Evolutionary conservation across 306 rosid genomes (phyloP).

Genomic region (Nissolia schottii): DNA sequence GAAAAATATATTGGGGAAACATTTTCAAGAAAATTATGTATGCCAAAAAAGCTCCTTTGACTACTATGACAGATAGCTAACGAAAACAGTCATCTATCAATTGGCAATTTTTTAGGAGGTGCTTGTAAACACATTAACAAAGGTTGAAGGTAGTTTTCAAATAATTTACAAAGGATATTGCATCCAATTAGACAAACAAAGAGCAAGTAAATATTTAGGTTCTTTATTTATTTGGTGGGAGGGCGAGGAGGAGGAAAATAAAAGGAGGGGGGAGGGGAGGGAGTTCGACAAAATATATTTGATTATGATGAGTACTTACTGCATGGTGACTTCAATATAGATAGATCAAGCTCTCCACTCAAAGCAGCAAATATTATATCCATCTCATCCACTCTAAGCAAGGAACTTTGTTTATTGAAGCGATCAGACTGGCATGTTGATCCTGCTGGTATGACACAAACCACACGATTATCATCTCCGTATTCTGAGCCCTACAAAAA

Average conservation of each 20-base stretch:
- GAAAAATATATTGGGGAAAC: background rate
- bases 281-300: background rate
- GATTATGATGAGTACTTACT: constrained; percentile 39
- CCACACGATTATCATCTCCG: constrained; percentile 52
- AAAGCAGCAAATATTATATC: constrained; percentile 61
- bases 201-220: background rate
- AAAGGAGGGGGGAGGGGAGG: background rate
- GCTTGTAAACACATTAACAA: background rate
- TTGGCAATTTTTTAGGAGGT: background rate
- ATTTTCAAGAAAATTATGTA: background rate
- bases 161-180: constrained; percentile 11
- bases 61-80: background rate
- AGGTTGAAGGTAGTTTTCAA: constrained; percentile 2
- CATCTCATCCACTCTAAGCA: constrained; percentile 53
- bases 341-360: constrained; percentile 63
- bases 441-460: constrained; percentile 66
- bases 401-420: constrained; percentile 49
- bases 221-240: constrained; percentile 2
- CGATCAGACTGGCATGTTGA: constrained; percentile 34
- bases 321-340: constrained; percentile 63
- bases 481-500: constrained; percentile 44
- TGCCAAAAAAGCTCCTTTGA: background rate
- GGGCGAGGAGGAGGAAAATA: no score
- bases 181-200: background rate
- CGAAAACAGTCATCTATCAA: background rate